Conservation (phyloP, 2,329 filamentous ascomycete species). For the Didymella pomorum region DNA sequence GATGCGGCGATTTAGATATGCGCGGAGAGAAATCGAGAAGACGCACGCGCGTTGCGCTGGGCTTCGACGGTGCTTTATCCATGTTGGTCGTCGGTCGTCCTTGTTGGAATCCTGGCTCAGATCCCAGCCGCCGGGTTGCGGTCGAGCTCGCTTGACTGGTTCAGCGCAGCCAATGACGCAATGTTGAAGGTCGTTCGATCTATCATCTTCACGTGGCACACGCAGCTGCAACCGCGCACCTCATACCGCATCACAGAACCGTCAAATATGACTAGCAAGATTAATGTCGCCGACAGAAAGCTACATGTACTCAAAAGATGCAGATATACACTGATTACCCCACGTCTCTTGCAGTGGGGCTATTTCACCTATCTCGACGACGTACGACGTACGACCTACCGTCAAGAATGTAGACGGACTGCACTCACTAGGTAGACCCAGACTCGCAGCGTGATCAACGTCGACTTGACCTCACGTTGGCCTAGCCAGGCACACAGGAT, state of each 20-base stretch:
- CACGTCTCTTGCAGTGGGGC: no score
- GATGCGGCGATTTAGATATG: background rate
- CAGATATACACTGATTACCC: background rate
- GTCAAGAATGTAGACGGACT: no score
- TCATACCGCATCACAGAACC: background rate
- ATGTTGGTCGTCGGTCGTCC: constrained; percentile 16
- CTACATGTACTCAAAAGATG: no score
- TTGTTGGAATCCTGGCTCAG: constrained; percentile 27
- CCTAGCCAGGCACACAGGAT: background rate
- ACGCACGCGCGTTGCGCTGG: constrained; percentile 16
- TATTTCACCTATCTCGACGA: no score
- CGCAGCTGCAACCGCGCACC: background rate
- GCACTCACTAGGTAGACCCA: no score
- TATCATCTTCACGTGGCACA: constrained; percentile 11
- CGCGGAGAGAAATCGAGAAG: background rate
- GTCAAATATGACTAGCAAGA: background rate
- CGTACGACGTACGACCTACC: background rate
- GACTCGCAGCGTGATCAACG: background rate
- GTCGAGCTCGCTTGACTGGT: constrained; percentile 10
- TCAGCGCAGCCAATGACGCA: constrained; percentile 15
- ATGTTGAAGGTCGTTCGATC: constrained; percentile 15
- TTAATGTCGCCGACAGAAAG: background rate
- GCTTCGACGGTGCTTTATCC: constrained; percentile 13
- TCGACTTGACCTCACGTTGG: background rate
- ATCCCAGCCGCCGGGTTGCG: constrained; percentile 23